Conservation (phyloP, 164 flowering plant species). For the Piper betle region DNA sequence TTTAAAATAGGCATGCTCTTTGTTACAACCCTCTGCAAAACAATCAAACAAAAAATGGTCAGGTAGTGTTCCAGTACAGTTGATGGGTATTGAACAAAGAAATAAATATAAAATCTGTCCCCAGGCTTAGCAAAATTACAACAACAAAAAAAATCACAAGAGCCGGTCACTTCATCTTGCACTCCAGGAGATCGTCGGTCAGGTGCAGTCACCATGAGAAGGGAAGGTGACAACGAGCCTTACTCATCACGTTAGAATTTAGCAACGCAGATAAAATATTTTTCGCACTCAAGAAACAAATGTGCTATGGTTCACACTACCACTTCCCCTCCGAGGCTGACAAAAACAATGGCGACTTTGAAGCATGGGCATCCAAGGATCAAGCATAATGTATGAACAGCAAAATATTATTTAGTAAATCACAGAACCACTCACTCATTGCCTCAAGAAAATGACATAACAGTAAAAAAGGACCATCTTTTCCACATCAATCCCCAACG, state of each 20-base stretch:
- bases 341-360: neutral
- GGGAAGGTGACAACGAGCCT: neutral
- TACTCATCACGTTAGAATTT: neutral
- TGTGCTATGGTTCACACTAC: neutral
- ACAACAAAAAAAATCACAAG: neutral
- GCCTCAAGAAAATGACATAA: neutral
- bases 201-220: neutral
- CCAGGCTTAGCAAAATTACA: neutral
- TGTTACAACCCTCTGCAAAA: neutral
- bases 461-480: neutral
- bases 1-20: slow-evolving; percentile 40
- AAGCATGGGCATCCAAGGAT: neutral
- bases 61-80: neutral
- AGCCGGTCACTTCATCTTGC: neutral
- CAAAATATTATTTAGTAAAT: too few relatives aligned
- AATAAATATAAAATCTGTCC: neutral
- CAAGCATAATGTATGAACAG: neutral
- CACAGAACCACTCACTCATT: too few relatives aligned
- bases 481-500: neutral
- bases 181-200: neutral
- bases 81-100: neutral
- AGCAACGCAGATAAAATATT: too few relatives aligned
- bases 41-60: neutral
- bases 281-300: neutral
- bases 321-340: neutral